These are phyloP conservation scores for Arctium lappa DNA, from an alignment of 129 eudicot species.

Conservation along the genomic window DNA sequence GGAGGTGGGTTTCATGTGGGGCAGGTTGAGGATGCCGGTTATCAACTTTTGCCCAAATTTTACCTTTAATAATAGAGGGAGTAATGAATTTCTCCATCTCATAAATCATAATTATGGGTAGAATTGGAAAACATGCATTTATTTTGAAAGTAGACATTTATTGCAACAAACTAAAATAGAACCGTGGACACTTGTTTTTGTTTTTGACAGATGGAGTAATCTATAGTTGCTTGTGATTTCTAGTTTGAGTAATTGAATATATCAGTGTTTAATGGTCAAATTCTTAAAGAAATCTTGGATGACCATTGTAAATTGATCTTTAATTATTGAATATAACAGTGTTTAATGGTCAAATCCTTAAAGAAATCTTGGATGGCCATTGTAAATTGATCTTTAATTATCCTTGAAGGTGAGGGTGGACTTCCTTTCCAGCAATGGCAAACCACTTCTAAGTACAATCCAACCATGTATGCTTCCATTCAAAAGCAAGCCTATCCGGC, in stretches of 20 bases:
- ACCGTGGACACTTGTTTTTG: background rate
- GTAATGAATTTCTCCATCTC: background rate
- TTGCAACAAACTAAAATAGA: background rate
- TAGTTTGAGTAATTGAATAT: background rate
- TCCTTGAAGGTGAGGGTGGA: conserved; percentile 56
- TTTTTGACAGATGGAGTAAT: background rate
- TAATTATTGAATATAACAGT: background rate
- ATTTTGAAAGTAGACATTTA: background rate
- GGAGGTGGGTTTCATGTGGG: too few relatives aligned
- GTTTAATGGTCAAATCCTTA: background rate
- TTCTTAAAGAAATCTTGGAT: background rate
- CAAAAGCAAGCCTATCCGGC: conserved; percentile 48
- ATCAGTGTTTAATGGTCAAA: background rate
- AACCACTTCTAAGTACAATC: conserved; percentile 36
- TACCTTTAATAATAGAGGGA: background rate
- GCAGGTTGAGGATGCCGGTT: too few relatives aligned
- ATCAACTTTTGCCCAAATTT: background rate
- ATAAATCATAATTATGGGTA: background rate
- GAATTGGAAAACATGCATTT: background rate
- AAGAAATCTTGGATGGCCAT: background rate
- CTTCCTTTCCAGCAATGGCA: conserved; percentile 42
- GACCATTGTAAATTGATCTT: background rate
- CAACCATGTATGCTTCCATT: conserved; percentile 51
- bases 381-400: background rate
- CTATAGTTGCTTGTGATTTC: conserved; percentile 4